Base-by-base conservation (phyloP, 2,329 filamentous ascomycete species). In the Aureobasidium lini region DNA sequence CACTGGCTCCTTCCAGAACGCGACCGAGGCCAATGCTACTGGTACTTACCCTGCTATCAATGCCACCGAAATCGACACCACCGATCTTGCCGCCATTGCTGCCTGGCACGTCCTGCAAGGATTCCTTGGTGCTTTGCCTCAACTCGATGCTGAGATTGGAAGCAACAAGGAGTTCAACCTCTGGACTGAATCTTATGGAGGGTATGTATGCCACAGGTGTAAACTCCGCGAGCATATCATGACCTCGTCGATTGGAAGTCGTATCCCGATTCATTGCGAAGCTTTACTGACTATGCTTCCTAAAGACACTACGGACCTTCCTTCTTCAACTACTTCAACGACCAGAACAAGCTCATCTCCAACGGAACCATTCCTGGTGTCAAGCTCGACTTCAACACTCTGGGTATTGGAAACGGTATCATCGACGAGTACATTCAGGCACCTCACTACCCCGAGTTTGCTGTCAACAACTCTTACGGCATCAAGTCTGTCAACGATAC, bases 341-440 rank as follows among this genome's bases (percentile, higher is more conserved):
- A 77, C n/a, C 79, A 84, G 66, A 86, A 86, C 62, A 73, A 76
- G 13, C 70, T 70, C 18, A 84, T 85, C 60, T 66, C 68, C 52
- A 73, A 73, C 59, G 71, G 70, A 29, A 71, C 72, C 2, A 57
- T 60, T 31, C 42, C 59, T 36, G 66, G 66, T 16, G 57, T 60
- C 32, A 48, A 54, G 15, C 74, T 84, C 3, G 76, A 81, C 54
- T 81, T 29, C 78, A 81, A 68, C 49, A 63, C 76, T 77, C 57
- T 81, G 1, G 80, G 81, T 2, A 78, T 83, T 31, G 79, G 79
- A 39, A 83, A 84, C 62, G 81, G 79, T 3, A 81, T 84, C 64
- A 79, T 84, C 64, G 78, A 80, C 28, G 77, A 80, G 60, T 72
- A 69, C 5, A 77, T 81, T 46, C 81, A 84, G 62, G 71, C 72